Conservation (phyloP, 306 rosid species). For the Lathyrus aphaca region DNA sequence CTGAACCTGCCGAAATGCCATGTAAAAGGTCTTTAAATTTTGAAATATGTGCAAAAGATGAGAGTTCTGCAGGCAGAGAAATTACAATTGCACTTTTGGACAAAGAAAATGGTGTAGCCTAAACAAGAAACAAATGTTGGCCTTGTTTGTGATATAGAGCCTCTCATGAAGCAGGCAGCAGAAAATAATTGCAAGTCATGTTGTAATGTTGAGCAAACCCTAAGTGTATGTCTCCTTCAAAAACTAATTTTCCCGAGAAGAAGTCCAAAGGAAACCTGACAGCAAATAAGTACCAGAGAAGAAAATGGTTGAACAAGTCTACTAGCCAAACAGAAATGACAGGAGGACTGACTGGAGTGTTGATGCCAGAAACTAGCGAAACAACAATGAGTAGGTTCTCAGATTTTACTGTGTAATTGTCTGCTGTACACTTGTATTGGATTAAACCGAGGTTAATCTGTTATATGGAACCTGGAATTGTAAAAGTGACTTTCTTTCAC, state of each 20-base stretch:
- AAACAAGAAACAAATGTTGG: conserved; percentile 33
- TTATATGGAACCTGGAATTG: too few species aligned
- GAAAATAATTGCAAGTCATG: conserved; percentile 32
- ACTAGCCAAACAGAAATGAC: too few species aligned
- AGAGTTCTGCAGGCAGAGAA: conserved; percentile 38
- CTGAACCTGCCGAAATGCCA: conserved; percentile 44
- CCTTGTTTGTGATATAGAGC: conserved; percentile 19
- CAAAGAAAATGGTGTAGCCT: conserved; percentile 13
- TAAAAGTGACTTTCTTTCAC: too few species aligned
- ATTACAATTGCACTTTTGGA: conserved; percentile 35
- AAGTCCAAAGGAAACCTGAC: conserved; percentile 32
- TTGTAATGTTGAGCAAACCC: conserved; percentile 31
- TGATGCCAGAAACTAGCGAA: conserved; percentile 41
- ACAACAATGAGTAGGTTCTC: conserved; percentile 51
- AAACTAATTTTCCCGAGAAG: conserved; percentile 17
- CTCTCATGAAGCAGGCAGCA: conserved; percentile 19
- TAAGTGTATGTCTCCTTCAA: conserved; percentile 24
- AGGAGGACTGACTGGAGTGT: too few species aligned
- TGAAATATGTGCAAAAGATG: conserved; percentile 38
- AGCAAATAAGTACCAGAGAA: conserved; percentile 52
- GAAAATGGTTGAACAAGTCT: conserved; percentile 44
- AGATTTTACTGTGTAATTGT: too few species aligned
- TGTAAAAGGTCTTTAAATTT: conserved; percentile 58
- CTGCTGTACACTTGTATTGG: too few species aligned
- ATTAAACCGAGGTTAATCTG: too few species aligned